A percentile compares a stretch with the other conserved stretches of the same genome.
Conservation (phyloP, 2,329 filamentous ascomycete genomes). For the Fusarium floridanum region DNA sequence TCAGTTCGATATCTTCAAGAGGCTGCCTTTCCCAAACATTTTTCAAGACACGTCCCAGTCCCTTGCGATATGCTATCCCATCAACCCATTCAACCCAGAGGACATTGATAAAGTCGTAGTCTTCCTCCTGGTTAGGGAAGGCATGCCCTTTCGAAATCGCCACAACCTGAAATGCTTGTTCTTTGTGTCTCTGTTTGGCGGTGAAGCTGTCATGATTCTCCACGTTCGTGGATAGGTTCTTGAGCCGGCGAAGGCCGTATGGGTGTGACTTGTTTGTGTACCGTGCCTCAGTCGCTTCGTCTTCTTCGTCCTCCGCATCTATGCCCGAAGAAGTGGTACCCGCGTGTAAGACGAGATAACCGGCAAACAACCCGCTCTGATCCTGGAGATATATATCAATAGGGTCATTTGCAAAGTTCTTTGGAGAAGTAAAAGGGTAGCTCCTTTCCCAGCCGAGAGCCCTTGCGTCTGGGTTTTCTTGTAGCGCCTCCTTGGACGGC, state of each 20-base stretch:
- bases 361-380: background rate
- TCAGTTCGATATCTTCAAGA: background rate
- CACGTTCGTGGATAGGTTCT: background rate
- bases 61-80: background rate
- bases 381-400: background rate
- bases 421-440: background rate
- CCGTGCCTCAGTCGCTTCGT: rapidly evolving
- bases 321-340: no score
- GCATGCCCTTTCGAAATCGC: background rate
- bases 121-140: background rate
- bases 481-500: background rate
- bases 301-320: background rate
- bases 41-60: background rate
- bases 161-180: background rate
- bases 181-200: background rate
- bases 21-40: background rate
- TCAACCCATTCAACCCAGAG: background rate
- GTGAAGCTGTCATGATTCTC: background rate
- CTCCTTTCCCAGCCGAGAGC: background rate
- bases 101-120: background rate
- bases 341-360: background rate
- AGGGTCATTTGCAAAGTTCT: background rate
- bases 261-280: background rate
- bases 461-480: background rate
- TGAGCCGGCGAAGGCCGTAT: background rate